phyloP scores from a whole-genome alignment of 1,139 yeast species.

The Pichia sp. region DNA sequence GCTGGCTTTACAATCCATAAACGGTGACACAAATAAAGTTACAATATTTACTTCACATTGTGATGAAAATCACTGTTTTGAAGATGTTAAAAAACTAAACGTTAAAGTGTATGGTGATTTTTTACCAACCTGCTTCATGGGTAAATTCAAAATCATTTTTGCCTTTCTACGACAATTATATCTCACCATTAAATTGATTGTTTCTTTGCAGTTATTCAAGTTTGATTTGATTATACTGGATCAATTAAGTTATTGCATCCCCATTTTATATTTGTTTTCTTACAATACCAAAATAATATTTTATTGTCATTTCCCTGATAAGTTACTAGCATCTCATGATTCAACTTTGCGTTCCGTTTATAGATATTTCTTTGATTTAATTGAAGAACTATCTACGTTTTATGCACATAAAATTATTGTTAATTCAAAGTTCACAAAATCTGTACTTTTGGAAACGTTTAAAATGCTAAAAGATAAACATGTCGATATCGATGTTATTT shows the following conservation, averaged over 20 bases:
- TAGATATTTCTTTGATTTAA: slow-evolving; percentile 71
- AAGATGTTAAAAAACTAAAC: slow-evolving; percentile 61
- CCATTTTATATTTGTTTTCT: slow-evolving; percentile 54
- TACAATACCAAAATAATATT: slow-evolving; percentile 48
- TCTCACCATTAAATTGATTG: slow-evolving; percentile 45
- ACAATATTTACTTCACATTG: slow-evolving; percentile 84
- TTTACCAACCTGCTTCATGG: slow-evolving; percentile 63
- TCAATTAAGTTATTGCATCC: slow-evolving; percentile 82
- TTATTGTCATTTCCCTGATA: slow-evolving; percentile 96
- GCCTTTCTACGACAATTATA: slow-evolving; percentile 81
- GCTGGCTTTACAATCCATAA: slow-evolving; percentile 61
- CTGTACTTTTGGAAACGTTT: slow-evolving; percentile 64
- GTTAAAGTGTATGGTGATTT: slow-evolving; percentile 78
- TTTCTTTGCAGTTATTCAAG: slow-evolving; percentile 40
- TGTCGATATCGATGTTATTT: slow-evolving; percentile 62
- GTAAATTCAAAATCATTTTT: slow-evolving; percentile 70
- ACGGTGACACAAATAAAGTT: slow-evolving; percentile 56
- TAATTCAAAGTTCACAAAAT: slow-evolving; percentile 76
- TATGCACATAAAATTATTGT: slow-evolving; percentile 77
- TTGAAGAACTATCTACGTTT: slow-evolving; percentile 78
- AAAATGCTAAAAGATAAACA: slow-evolving; percentile 26
- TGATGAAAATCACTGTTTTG: slow-evolving; percentile 80
- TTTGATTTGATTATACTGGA: slow-evolving; percentile 79
- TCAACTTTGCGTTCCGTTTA: slow-evolving; percentile 56
- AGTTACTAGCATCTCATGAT: slow-evolving; percentile 57